A percentile compares a stretch with the other conserved stretches of the same genome.
Conservation (phyloP, 148 eudicot genomes). For the Dysphania ambrosioides region DNA sequence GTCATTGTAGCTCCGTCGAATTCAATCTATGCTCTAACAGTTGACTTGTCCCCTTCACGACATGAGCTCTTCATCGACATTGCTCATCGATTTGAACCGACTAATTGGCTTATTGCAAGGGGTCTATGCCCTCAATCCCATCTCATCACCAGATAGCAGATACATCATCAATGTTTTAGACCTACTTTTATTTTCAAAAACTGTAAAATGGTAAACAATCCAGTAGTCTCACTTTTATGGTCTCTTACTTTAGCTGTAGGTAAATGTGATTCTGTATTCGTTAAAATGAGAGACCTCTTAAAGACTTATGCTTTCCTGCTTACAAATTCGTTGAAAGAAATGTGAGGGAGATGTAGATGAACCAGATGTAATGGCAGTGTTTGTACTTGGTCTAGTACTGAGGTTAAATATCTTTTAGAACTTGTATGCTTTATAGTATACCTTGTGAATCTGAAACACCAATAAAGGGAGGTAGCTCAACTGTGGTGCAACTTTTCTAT, state of each 20-base stretch:
- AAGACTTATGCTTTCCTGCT: neutral
- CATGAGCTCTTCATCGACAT: constrained; percentile 50
- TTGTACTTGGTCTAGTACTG: neutral
- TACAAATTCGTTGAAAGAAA: neutral
- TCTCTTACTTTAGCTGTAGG: constrained; percentile 13
- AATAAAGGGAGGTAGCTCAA: constrained; percentile 1
- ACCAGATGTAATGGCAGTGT: neutral
- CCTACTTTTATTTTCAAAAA: constrained; percentile 35
- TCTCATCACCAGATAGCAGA: constrained; percentile 39
- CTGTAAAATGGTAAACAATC: constrained; percentile 33
- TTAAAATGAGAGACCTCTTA: neutral
- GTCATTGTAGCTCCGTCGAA: constrained; percentile 54
- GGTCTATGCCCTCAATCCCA: constrained; percentile 42
- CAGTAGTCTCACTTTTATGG: constrained; percentile 24
- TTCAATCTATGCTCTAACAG: constrained; percentile 47
- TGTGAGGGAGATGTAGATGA: neutral
- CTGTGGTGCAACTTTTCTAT: neutral
- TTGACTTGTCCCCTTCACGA: constrained; percentile 41
- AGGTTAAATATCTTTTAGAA: neutral
- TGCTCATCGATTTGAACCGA: constrained; percentile 41
- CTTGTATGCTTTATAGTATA: neutral
- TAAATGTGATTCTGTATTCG: neutral
- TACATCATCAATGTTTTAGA: constrained; percentile 39
- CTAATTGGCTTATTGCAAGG: constrained; percentile 50
- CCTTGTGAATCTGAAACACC: constrained; percentile 6